Evolutionary conservation across 2,329 filamentous ascomycete genomes (phyloP).

Genomic region (Beauveria asiatica): DNA sequence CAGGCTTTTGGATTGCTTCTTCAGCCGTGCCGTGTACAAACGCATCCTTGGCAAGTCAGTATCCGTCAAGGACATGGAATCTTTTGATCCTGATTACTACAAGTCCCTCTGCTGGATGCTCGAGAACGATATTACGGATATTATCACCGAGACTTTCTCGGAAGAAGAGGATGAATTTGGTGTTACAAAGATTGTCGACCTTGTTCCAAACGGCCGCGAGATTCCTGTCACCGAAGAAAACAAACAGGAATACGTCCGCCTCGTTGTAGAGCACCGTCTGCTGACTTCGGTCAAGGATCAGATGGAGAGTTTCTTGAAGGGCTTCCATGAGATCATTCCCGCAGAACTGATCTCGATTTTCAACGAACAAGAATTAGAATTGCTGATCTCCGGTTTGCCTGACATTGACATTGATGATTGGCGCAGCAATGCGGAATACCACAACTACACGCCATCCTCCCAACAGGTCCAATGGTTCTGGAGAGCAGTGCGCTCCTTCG

Average conservation of each 20-base stretch:
- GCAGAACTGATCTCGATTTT: conserved; percentile 93
- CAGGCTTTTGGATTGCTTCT: conserved; percentile 93
- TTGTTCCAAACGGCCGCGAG: conserved; percentile 80
- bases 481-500: conserved; percentile 92
- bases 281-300: conserved; percentile 89
- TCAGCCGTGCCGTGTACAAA: conserved; percentile 97
- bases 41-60: conserved; percentile 90
- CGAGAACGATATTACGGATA: conserved; percentile 95
- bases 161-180: conserved; percentile 93
- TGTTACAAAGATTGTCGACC: conserved; percentile 76
- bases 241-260: conserved; percentile 93
- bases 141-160: conserved; percentile 93
- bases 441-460: conserved; percentile 91
- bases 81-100: conserved; percentile 96
- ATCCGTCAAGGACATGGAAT: conserved; percentile 99
- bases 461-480: conserved; percentile 99
- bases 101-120: conserved; percentile 98
- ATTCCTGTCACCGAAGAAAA: conserved; percentile 95
- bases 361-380: conserved; percentile 94
- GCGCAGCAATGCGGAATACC: conserved; percentile 98
- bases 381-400: conserved; percentile 91
- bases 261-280: conserved; percentile 89
- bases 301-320: conserved; percentile 84
- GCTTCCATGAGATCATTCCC: conserved; percentile 97
- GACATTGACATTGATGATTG: conserved; percentile 98